Evolutionary conservation across 805 yeast genomes (phyloP).

Genomic region (Tetrapisispora nanseiensis): DNA sequence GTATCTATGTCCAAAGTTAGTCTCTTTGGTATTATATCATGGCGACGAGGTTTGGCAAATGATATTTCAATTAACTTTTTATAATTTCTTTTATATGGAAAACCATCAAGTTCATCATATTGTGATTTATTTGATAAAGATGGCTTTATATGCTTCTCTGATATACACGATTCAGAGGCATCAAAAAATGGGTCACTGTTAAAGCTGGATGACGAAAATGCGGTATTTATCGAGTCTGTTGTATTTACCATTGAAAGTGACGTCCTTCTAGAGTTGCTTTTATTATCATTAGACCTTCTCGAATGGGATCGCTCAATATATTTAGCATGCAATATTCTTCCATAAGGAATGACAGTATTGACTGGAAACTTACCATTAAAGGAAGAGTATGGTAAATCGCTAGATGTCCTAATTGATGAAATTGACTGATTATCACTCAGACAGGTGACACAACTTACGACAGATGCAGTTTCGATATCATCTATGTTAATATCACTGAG

Average conservation of each 20-base stretch:
- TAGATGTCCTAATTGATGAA: not conserved
- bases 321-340: conserved; percentile 24
- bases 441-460: conserved; percentile 31
- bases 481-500: conserved; percentile 5
- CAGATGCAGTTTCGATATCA: conserved; percentile 25
- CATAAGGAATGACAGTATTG: conserved; percentile 29
- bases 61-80: conserved; percentile 23
- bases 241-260: not conserved
- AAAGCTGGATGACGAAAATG: not conserved
- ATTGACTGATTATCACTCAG: conserved; percentile 16
- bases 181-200: not conserved
- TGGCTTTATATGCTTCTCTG: too few species aligned
- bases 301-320: conserved; percentile 8
- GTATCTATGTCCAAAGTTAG: conserved; percentile 24
- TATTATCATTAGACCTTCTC: not conserved
- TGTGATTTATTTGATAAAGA: too few species aligned
- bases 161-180: not conserved
- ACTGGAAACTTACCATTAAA: conserved; percentile 25
- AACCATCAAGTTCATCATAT: not conserved
- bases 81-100: not conserved
- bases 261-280: not conserved
- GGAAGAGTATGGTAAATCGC: conserved; percentile 13
- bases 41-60: conserved; percentile 30
- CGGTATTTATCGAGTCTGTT: not conserved
- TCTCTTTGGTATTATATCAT: conserved; percentile 30